Conservation (phyloP, 208 protist species). For the Kentomonas sorsogonicus region DNA sequence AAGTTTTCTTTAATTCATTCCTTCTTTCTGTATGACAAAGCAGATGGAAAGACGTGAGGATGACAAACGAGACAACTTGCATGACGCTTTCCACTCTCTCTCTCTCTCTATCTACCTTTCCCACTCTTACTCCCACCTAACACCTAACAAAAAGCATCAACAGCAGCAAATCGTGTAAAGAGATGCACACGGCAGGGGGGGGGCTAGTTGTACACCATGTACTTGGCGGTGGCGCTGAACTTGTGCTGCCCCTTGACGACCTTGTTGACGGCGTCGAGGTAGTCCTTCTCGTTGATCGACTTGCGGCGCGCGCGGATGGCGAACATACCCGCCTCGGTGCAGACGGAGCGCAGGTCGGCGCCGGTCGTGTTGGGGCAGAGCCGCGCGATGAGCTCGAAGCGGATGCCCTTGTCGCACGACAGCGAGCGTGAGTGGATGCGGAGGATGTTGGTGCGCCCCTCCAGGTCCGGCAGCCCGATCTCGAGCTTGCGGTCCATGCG, state of each 20-base stretch:
- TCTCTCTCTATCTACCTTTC: too few species aligned
- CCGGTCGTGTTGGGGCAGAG: constrained; percentile 98
- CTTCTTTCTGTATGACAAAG: too few species aligned
- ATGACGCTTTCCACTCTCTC: too few species aligned
- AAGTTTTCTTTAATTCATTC: too few species aligned
- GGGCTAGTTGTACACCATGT: constrained; percentile 99
- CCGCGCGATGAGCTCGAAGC: constrained; percentile 98
- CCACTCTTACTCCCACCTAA: too few species aligned
- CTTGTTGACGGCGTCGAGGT: constrained; percentile 99
- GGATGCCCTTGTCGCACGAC: constrained; percentile 96
- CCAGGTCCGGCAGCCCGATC: constrained; percentile 98
- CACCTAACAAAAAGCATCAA: too few species aligned
- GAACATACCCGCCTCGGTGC: constrained; percentile 99
- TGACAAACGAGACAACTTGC: too few species aligned
- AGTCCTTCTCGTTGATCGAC: constrained; percentile 99
- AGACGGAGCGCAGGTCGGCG: constrained; percentile 97
- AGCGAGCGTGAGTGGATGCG: constrained; percentile 98
- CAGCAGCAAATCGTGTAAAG: too few species aligned
- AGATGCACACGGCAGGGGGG: not conserved
- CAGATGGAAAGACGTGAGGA: too few species aligned
- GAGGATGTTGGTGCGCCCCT: constrained; percentile 97
- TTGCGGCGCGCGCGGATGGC: constrained; percentile 98
- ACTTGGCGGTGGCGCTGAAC: constrained; percentile 99
- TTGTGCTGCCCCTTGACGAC: constrained; percentile 99
- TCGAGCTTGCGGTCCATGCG: constrained; percentile 99